phyloP scores from a whole-genome alignment of 345 rosid species.

The Gossypium raimondii region DNA sequence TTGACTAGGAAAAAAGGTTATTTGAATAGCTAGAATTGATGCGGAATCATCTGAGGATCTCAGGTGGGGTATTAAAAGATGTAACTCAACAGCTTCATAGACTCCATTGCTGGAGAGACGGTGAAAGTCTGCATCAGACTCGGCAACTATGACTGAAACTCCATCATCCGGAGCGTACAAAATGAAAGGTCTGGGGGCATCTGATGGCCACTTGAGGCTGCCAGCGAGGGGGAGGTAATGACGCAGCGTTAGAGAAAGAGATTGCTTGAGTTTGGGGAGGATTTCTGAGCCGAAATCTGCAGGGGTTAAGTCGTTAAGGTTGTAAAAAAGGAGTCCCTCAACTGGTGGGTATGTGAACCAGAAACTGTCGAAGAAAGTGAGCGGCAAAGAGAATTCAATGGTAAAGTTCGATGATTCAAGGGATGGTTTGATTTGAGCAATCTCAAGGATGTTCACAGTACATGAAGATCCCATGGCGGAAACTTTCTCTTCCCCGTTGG shows the following conservation, averaged over 20 bases:
- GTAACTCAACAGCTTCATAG: slow-evolving; percentile 24
- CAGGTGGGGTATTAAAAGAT: slow-evolving; percentile 32
- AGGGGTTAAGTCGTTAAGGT: slow-evolving; percentile 14
- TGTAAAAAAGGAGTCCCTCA: slow-evolving; percentile 37
- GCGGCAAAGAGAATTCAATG: neutral
- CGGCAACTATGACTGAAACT: slow-evolving; percentile 38
- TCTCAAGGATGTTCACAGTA: slow-evolving; percentile 20
- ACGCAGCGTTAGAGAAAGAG: slow-evolving; percentile 25
- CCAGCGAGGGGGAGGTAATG: slow-evolving; percentile 34
- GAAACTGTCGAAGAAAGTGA: slow-evolving; percentile 27
- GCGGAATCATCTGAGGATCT: slow-evolving; percentile 19
- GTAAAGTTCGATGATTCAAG: neutral
- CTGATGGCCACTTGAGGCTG: slow-evolving; percentile 14
- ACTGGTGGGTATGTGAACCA: slow-evolving; percentile 26
- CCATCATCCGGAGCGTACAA: slow-evolving; percentile 20
- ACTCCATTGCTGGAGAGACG: slow-evolving; percentile 20
- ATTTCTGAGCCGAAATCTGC: slow-evolving; percentile 14
- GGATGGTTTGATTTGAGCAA: slow-evolving; percentile 17
- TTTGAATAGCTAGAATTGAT: slow-evolving; percentile 23
- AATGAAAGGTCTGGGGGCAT: slow-evolving; percentile 17
- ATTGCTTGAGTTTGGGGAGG: slow-evolving; percentile 29
- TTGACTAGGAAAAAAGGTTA: slow-evolving; percentile 30
- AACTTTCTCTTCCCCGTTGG: neutral
- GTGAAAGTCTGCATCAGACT: slow-evolving; percentile 27
- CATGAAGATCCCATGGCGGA: slow-evolving; percentile 3